Percentiles rank a stretch among this genome's conserved stretches.
These are phyloP conservation scores for Melastoma malabathricum DNA, from an alignment of 345 rosid species.

Conservation along the genomic window DNA sequence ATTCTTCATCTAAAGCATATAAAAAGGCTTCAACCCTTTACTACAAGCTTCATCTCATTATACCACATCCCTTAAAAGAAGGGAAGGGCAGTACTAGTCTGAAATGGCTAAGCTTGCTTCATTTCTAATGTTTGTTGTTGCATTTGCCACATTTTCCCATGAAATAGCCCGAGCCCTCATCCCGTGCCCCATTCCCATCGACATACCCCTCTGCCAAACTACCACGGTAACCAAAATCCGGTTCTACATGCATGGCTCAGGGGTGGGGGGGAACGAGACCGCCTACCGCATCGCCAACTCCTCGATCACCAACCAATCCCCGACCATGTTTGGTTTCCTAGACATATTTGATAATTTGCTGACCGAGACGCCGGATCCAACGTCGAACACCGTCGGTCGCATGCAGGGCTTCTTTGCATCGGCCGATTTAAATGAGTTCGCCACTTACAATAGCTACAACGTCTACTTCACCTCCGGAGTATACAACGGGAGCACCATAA, in stretches of 20 bases:
- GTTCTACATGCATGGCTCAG: conserved; percentile 54
- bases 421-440: conserved; percentile 26
- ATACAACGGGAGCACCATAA: conserved; percentile 53
- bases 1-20: too few species aligned
- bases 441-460: conserved; percentile 39
- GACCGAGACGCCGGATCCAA: conserved; percentile 38
- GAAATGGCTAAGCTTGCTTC: conserved; percentile 13
- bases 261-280: conserved; percentile 41
- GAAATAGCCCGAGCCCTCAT: conserved; percentile 6
- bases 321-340: conserved; percentile 31
- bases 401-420: conserved; percentile 56
- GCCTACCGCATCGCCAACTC: conserved; percentile 41
- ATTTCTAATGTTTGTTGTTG: conserved; percentile 7
- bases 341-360: conserved; percentile 46
- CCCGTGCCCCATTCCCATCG: background rate
- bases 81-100: too few species aligned
- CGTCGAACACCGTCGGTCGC: conserved; percentile 48
- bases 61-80: too few species aligned
- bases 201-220: conserved; percentile 6
- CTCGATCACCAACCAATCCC: conserved; percentile 22
- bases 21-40: too few species aligned
- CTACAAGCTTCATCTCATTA: too few species aligned
- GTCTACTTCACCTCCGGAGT: conserved; percentile 39
- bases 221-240: conserved; percentile 46
- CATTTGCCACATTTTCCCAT: conserved; percentile 9